phyloP scores from a whole-genome alignment of 805 yeast species.

The Nakazawaea peltata region DNA sequence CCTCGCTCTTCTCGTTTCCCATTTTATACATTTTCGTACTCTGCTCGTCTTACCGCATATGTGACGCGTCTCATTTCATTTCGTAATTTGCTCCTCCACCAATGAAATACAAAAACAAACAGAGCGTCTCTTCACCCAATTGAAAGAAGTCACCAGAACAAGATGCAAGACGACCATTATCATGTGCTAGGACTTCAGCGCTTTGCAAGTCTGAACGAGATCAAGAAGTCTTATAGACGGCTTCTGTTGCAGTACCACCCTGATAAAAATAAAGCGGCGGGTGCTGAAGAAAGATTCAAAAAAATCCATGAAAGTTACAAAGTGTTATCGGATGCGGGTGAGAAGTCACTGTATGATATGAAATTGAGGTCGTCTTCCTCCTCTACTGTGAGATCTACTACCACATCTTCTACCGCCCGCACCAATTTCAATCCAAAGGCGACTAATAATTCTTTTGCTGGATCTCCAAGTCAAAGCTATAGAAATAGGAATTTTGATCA shows the following conservation, averaged over 20 bases:
- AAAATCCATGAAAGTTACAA: conserved; percentile 5
- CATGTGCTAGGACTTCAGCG: conserved; percentile 47
- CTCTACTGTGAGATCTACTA: conserved; percentile 1
- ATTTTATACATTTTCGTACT: too few relatives aligned
- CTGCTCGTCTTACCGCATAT: too few relatives aligned
- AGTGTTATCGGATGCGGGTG: background rate
- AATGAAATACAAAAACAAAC: background rate
- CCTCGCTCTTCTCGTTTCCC: too few relatives aligned
- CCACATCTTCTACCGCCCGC: background rate
- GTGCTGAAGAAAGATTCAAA: conserved; percentile 10
- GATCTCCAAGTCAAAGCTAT: too few relatives aligned
- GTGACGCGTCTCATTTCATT: too few relatives aligned
- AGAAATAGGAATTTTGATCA: conserved; percentile 8
- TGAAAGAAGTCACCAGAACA: background rate
- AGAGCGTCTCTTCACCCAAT: background rate
- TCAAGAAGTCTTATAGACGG: conserved; percentile 74
- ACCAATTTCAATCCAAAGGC: conserved; percentile 4
- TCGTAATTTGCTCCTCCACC: too few relatives aligned
- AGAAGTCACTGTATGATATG: conserved; percentile 3
- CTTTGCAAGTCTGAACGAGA: conserved; percentile 46
- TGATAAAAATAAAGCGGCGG: conserved; percentile 57
- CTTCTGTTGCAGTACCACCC: conserved; percentile 73
- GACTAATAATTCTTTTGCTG: too few relatives aligned
- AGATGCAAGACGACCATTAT: conserved; percentile 49
- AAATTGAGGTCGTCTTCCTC: conserved; percentile 1